Evolutionary conservation across 2,329 filamentous ascomycete species (phyloP).

Genomic region (Magnaporthiopsis rhizophila): DNA sequence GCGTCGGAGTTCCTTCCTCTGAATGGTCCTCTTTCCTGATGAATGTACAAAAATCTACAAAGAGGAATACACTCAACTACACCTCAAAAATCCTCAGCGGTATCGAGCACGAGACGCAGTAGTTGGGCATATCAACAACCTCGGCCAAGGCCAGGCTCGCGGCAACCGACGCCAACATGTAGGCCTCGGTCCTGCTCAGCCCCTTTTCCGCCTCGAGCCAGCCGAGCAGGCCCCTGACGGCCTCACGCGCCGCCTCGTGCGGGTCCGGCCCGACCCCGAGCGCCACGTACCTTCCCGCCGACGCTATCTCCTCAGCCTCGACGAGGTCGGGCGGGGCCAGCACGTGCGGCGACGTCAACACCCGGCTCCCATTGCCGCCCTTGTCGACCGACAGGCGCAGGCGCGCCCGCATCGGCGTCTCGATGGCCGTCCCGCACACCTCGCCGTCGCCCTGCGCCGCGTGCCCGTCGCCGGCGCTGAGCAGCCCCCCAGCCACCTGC

Average conservation of each 20-base stretch:
- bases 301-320: slow-evolving; percentile 27
- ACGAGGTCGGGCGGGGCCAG: slow-evolving; percentile 29
- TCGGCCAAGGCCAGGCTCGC: slow-evolving; percentile 42
- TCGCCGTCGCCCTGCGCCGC: slow-evolving; percentile 47
- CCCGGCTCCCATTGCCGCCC: slow-evolving; percentile 23
- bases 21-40: no score
- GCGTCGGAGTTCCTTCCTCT: no score
- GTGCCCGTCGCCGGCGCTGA: slow-evolving; percentile 47
- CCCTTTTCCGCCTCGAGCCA: slow-evolving; percentile 40
- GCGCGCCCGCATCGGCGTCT: slow-evolving; percentile 35
- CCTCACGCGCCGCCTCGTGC: slow-evolving; percentile 39
- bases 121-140: slow-evolving; percentile 46
- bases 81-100: slow-evolving; percentile 36
- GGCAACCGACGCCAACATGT: slow-evolving; percentile 43
- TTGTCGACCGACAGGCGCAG: slow-evolving; percentile 40
- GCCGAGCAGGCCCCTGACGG: slow-evolving; percentile 36
- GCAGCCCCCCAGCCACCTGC: slow-evolving; percentile 39
- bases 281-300: slow-evolving; percentile 44
- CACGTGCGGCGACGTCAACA: slow-evolving; percentile 37
- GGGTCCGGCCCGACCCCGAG: slow-evolving; percentile 41
- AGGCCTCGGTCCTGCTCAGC: slow-evolving; percentile 36
- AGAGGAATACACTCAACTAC: background rate
- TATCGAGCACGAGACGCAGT: slow-evolving; percentile 39
- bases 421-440: slow-evolving; percentile 48
- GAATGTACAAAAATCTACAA: no score